Evolutionary conservation across 1,139 yeast genomes (phyloP).

Genomic region (Candida frijolesensis): DNA sequence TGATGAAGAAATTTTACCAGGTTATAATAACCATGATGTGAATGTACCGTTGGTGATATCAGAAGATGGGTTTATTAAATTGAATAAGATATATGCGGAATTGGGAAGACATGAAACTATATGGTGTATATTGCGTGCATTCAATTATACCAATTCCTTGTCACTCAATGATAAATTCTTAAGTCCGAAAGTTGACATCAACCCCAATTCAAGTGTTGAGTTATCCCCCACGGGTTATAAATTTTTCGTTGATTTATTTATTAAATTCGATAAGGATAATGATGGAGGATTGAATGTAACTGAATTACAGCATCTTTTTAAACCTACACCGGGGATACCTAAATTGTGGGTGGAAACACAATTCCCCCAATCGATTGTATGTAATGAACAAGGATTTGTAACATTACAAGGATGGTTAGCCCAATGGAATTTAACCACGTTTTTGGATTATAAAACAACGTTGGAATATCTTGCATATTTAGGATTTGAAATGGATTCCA

Average conservation of each 20-base stretch:
- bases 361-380: conserved; percentile 84
- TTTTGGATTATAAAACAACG: conserved; percentile 78
- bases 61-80: conserved; percentile 71
- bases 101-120: conserved; percentile 93
- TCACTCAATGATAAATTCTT: conserved; percentile 79
- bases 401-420: conserved; percentile 98
- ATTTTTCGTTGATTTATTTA: conserved; percentile 84
- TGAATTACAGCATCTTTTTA: conserved; percentile 69
- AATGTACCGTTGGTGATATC: conserved; percentile 14
- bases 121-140: conserved; percentile 89
- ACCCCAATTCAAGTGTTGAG: conserved; percentile 80
- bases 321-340: conserved; percentile 93
- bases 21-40: not conserved
- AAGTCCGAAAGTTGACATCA: conserved; percentile 78
- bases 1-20: conserved; percentile 21
- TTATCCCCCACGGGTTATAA: conserved; percentile 92
- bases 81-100: conserved; percentile 83
- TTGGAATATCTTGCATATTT: conserved; percentile 85
- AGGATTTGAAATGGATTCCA: conserved; percentile 62
- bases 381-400: conserved; percentile 86
- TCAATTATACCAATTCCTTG: conserved; percentile 88
- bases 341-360: conserved; percentile 79
- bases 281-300: conserved; percentile 87
- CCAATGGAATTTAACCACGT: conserved; percentile 97
- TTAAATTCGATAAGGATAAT: conserved; percentile 87